phyloP scores from a whole-genome alignment of 192 early-diverging fungal species.

The Coemansia biformis region DNA sequence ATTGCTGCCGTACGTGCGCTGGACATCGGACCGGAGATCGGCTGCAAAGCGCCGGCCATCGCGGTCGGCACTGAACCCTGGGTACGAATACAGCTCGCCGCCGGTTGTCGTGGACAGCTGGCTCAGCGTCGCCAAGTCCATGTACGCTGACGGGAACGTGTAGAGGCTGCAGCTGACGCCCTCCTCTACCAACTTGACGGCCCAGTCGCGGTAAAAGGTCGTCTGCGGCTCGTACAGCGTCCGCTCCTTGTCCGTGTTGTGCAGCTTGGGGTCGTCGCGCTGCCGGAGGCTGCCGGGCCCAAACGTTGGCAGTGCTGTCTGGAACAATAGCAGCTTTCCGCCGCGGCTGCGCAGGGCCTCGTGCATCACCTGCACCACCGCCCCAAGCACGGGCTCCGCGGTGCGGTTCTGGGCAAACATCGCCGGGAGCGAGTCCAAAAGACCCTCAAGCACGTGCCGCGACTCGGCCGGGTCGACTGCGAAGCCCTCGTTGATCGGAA shows the following conservation, averaged over 20 bases:
- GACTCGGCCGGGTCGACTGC: slow-evolving; percentile 83
- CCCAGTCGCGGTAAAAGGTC: slow-evolving; percentile 79
- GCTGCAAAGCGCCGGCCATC: slow-evolving; percentile 69
- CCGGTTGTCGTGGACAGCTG: slow-evolving; percentile 77
- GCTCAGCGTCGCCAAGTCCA: slow-evolving; percentile 83
- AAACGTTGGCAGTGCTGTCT: slow-evolving; percentile 75
- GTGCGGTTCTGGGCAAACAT: slow-evolving; percentile 77
- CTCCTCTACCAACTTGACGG: slow-evolving; percentile 68
- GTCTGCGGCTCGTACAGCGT: slow-evolving; percentile 81
- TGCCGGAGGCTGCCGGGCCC: slow-evolving; percentile 85
- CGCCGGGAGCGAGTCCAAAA: slow-evolving; percentile 74
- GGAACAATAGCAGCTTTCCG: slow-evolving; percentile 87
- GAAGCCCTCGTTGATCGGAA: slow-evolving; percentile 87
- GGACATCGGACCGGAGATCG: slow-evolving; percentile 67
- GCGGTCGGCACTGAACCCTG: slow-evolving; percentile 68
- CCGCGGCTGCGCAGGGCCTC: slow-evolving; percentile 71
- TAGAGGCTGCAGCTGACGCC: slow-evolving; percentile 88
- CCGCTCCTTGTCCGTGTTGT: slow-evolving; percentile 89
- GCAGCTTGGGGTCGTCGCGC: slow-evolving; percentile 84
- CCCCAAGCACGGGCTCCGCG: slow-evolving; percentile 72
- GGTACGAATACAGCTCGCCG: slow-evolving; percentile 78
- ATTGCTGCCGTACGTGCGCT: slow-evolving; percentile 81
- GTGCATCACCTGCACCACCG: slow-evolving; percentile 69
- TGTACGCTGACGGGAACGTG: slow-evolving; percentile 82
- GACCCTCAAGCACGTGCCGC: slow-evolving; percentile 67